Evolutionary conservation across 257 asterid species (phyloP).

Genomic region (Fraxinus anomala): DNA sequence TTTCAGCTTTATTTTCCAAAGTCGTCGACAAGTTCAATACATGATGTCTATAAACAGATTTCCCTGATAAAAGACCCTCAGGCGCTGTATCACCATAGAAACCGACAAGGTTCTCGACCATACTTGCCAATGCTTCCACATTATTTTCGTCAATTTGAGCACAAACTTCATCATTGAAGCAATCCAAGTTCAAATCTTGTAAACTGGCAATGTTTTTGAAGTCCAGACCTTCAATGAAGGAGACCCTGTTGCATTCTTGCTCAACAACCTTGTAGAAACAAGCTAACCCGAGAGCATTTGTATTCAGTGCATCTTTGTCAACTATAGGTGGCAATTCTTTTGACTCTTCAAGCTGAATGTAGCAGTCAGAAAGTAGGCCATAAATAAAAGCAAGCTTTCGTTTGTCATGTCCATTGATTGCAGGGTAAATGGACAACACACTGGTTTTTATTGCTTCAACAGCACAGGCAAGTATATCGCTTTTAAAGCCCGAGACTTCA

Average conservation of each 20-base stretch:
- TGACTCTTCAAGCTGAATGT: constrained; percentile 48
- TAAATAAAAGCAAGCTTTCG: constrained; percentile 76
- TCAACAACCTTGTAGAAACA: constrained; percentile 56
- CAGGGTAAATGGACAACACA: constrained; percentile 62
- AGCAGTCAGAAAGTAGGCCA: constrained; percentile 81
- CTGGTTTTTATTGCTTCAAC: constrained; percentile 62
- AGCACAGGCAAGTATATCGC: constrained; percentile 61
- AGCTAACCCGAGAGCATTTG: constrained; percentile 43
- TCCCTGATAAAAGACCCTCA: constrained; percentile 62
- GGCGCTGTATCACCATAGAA: constrained; percentile 53
- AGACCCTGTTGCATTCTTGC: constrained; percentile 74
- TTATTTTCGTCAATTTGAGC: constrained; percentile 67
- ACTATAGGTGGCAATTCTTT: constrained; percentile 38
- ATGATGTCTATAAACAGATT: constrained; percentile 57
- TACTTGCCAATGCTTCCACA: constrained; percentile 74
- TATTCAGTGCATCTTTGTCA: constrained; percentile 33
- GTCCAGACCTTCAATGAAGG: constrained; percentile 65
- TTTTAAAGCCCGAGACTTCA: constrained; percentile 63
- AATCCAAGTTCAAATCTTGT: constrained; percentile 64
- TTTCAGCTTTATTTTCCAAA: constrained; percentile 59
- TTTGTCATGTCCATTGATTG: constrained; percentile 81
- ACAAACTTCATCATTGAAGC: constrained; percentile 67
- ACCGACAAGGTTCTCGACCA: constrained; percentile 75
- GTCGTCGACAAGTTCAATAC: constrained; percentile 56
- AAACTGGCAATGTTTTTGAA: constrained; percentile 81